Base-by-base conservation (phyloP, 2,329 filamentous ascomycete genomes). In the Trichoderma sp. region DNA sequence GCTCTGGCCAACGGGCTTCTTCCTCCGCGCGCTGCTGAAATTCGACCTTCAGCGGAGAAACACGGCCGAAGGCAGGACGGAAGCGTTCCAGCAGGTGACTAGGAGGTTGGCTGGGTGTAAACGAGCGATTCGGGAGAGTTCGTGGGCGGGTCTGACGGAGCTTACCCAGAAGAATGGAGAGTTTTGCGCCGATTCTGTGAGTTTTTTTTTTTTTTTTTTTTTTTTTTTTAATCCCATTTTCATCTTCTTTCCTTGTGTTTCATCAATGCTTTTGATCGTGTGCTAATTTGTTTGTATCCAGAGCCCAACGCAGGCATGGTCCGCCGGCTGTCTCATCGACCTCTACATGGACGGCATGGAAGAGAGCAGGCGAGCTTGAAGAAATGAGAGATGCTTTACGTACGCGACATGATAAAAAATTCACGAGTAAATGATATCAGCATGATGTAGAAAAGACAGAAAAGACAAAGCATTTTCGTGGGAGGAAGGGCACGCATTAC, bases 1-100 rank as follows among this genome's bases (percentile, higher is more conserved):
- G 95, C 82, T 97, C 27, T 99, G 95, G 95, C 96, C 94, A 0
- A 94, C 93, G 1, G 95, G 95, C 5, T 99, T 93, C 83, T 99
- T 97, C 84, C 84, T 97, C 25, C 89, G 96, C 58, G 95, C 95
- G 1, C 82, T 99, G 71, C 85, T 99, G 70, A 92, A 93, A 78
- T 98, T 98, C 75, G 93, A 97, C 77, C 82, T 98, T 59, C 85
- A 86, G 82, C 85, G 93, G 34, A 86, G 92, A 58, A 73, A 72
- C 39, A 80, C 79, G 2, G 72, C 77, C 0, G 84, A 92, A 74
- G 92, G 91, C 70, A 87, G 89, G 35, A 90, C 90, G 1, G 95
- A 98, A 79, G 92, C 91, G 4, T 97, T 97, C 83, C 94, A 98
- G 82, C 95, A 98, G 81, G 90, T 98, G 42, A 97, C 94, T 3